Conservation (phyloP, 2,329 filamentous ascomycete species). For the Fulvia fulva region DNA sequence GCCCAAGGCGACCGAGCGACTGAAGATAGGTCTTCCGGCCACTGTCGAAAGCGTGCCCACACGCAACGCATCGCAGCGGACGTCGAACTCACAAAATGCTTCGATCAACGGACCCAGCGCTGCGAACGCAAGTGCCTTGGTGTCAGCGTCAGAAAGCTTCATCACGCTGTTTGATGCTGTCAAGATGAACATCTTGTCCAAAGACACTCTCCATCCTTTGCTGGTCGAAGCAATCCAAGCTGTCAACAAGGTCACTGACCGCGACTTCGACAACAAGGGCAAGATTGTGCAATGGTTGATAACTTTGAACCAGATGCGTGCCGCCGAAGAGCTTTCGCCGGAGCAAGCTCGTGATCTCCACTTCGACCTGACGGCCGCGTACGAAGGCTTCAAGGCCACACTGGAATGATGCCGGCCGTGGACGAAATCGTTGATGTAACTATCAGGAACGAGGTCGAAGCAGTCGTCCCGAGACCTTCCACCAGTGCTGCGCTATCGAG, state of each 20-base stretch:
- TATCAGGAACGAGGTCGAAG: background rate
- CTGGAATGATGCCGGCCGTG: conserved; percentile 42
- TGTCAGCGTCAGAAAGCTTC: conserved; percentile 94
- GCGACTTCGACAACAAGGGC: conserved; percentile 88
- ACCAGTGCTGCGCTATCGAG: too few relatives aligned
- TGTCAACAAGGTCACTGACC: conserved; percentile 93
- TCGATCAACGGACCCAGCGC: conserved; percentile 17
- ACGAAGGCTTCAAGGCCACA: conserved; percentile 85
- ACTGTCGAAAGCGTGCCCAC: conserved; percentile 64
- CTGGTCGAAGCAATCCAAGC: conserved; percentile 94
- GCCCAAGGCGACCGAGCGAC: conserved; percentile 84
- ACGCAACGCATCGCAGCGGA: conserved; percentile 16
- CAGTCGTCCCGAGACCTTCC: background rate
- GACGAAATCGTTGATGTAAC: background rate
- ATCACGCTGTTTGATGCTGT: conserved; percentile 96
- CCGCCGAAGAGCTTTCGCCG: conserved; percentile 82
- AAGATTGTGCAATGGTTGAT: conserved; percentile 99
- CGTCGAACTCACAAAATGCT: conserved; percentile 16
- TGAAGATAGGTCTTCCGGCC: conserved; percentile 87
- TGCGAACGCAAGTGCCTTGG: conserved; percentile 53
- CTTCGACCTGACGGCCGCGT: conserved; percentile 90
- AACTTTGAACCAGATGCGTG: conserved; percentile 94
- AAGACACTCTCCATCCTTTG: conserved; percentile 92
- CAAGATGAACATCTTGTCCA: conserved; percentile 85
- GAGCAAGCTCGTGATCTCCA: conserved; percentile 85